Evolutionary conservation across 139 green algal genomes (phyloP).

Genomic region (Diplosphaera chodatii): DNA sequence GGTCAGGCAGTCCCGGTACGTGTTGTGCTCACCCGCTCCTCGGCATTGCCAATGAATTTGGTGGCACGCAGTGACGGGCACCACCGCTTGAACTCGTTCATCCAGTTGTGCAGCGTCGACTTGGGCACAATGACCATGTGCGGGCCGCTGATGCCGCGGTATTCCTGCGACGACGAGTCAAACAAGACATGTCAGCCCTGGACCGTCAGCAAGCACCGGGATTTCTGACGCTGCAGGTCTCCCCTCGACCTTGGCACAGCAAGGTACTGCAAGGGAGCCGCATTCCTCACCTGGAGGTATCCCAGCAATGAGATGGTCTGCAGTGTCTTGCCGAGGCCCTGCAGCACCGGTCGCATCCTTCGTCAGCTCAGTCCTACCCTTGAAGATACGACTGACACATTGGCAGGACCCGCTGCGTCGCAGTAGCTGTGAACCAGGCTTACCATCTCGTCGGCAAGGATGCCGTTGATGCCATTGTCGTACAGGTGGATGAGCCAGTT

Average conservation of each 20-base stretch:
- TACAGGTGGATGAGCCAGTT: constrained; percentile 99
- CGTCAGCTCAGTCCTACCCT: too few relatives aligned
- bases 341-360: too few relatives aligned
- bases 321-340: constrained; percentile 97
- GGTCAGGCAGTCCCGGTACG: too few relatives aligned
- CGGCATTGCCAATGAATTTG: constrained; percentile 95
- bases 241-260: too few relatives aligned
- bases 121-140: constrained; percentile 98
- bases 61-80: constrained; percentile 80
- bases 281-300: constrained; percentile 71
- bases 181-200: too few relatives aligned
- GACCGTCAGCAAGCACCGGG: too few relatives aligned
- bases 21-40: constrained; percentile 59
- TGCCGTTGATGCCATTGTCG: constrained; percentile 99
- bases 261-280: too few relatives aligned
- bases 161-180: constrained; percentile 56
- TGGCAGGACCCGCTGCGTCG: too few relatives aligned
- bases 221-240: too few relatives aligned
- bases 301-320: constrained; percentile 96
- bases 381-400: too few relatives aligned
- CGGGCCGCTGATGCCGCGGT: constrained; percentile 89
- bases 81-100: constrained; percentile 96
- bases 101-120: constrained; percentile 98
- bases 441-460: constrained; percentile 98
- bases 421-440: constrained; percentile 3